phyloP scores from a whole-genome alignment of 1,284 basidiomycete species.

The Apiotrichum akiyoshidainum region DNA sequence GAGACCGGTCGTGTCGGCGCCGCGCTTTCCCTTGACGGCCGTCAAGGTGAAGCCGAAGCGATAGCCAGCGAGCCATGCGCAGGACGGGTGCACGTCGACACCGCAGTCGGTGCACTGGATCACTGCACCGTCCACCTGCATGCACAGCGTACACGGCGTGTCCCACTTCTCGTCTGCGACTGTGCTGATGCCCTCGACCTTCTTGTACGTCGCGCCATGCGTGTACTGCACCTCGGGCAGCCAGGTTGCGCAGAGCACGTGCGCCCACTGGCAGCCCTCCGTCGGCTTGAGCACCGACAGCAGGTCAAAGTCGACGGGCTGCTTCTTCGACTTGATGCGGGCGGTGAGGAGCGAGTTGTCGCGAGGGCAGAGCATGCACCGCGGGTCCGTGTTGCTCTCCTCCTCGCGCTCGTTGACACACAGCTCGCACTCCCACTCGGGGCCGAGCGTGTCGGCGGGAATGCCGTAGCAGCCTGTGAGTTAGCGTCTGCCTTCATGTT shows the following conservation, averaged over 20 bases:
- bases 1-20: slow-evolving; percentile 57
- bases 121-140: slow-evolving; percentile 71
- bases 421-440: slow-evolving; percentile 78
- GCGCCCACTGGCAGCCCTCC: slow-evolving; percentile 89
- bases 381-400: slow-evolving; percentile 63
- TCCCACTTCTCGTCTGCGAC: slow-evolving; percentile 55
- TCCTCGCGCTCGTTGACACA: slow-evolving; percentile 73
- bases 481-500: slow-evolving; percentile 34
- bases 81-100: slow-evolving; percentile 78
- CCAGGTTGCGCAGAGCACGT: slow-evolving; percentile 84
- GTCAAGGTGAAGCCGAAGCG: slow-evolving; percentile 88
- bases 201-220: slow-evolving; percentile 65
- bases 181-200: slow-evolving; percentile 81
- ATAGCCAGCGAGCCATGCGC: slow-evolving; percentile 78
- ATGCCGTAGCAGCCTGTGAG: slow-evolving; percentile 64
- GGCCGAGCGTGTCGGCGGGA: slow-evolving; percentile 60
- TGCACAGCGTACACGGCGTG: slow-evolving; percentile 56
- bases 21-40: slow-evolving; percentile 65
- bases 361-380: slow-evolving; percentile 50
- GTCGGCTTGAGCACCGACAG: slow-evolving; percentile 87
- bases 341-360: slow-evolving; percentile 22
- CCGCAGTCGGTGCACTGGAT: slow-evolving; percentile 78
- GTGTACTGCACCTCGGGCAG: slow-evolving; percentile 77
- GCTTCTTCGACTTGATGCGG: slow-evolving; percentile 37
- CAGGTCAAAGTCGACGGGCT: slow-evolving; percentile 61